These are phyloP conservation scores for Vigna hirtella DNA, from an alignment of 306 rosid species.

Conservation along the genomic window DNA sequence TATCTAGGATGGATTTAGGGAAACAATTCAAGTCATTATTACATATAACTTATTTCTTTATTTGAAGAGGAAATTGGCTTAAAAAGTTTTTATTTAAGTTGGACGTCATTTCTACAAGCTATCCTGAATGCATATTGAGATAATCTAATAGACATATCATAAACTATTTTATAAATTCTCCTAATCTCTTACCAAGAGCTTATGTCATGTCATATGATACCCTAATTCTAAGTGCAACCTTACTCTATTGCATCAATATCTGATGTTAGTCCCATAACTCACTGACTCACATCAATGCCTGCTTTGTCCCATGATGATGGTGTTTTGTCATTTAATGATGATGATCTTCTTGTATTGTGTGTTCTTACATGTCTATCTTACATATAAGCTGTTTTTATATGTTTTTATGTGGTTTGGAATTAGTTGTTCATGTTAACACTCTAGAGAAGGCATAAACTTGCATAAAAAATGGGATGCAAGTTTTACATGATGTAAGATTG, in stretches of 20 bases:
- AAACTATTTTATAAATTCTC: neutral
- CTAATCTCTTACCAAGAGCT: neutral
- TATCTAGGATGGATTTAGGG: neutral
- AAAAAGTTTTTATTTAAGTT: neutral
- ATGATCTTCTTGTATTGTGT: neutral
- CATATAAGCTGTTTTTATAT: neutral
- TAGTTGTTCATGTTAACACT: neutral
- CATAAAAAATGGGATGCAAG: too few species aligned
- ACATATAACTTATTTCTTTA: neutral
- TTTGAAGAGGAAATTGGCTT: neutral
- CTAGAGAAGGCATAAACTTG: constrained; percentile 26
- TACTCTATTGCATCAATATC: neutral
- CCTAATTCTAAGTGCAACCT: neutral
- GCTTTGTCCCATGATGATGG: neutral
- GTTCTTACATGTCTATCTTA: neutral
- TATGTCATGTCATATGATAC: neutral
- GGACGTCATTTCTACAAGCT: neutral
- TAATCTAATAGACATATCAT: neutral
- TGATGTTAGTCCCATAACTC: neutral
- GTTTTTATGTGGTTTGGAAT: neutral
- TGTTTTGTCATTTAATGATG: neutral
- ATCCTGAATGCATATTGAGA: neutral
- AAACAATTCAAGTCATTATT: neutral
- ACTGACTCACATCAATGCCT: neutral
- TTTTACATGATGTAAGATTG: neutral